Base-by-base conservation (phyloP, 257 asterid genomes). In the Solanum medicagineum region DNA sequence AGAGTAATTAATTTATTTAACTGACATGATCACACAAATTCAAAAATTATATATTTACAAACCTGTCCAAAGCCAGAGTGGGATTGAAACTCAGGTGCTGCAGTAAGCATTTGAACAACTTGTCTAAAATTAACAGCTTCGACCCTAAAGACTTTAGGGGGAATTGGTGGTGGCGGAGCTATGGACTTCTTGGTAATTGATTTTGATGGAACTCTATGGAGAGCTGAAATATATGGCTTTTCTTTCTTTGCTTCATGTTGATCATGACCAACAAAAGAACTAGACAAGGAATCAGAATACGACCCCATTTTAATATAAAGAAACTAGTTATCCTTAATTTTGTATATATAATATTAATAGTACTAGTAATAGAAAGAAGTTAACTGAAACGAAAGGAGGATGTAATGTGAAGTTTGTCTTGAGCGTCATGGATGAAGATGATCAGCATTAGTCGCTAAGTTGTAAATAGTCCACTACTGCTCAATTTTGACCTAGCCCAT, bases 91-190 rank as follows among this genome's bases (percentile, higher is more conserved):
- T 90, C 90, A 0, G 89, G 88, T 53, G 91, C 90, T 0, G 92
- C 87, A 5, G 98, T 95, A 5, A 95, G 94, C 90, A 86, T 87
- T 83, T 95, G 97, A 5, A 95, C 98, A 0, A 91, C 94, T 13
- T 94, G 92, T 91, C 86, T 92, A 87, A 95, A 95, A 36, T 91
- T 87, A 10, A 56, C n/a, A 8, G 92, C 90, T 9, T 91, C 91
- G 56, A 95, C 97, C 87, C 87, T 90, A 93, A 93, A 95, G 40
- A 95, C 79, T 62, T 90, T 95, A 0, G 97, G 97, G 22, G 89
- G 93, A 8, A 89, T 89, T 11, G 94, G 92, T 26, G 94, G 96
- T 83, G 90, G 60, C 7, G 97, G 98, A 0, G 97, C 93, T 2
- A 95, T 91, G 11, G 94, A 89, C 36, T 91, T 92, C 83, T 95